A percentile compares a stretch with the other conserved stretches of the same genome.
Evolutionary conservation across 2,329 filamentous ascomycete genomes (phyloP).

Genomic region (Talaromyces sp.): DNA sequence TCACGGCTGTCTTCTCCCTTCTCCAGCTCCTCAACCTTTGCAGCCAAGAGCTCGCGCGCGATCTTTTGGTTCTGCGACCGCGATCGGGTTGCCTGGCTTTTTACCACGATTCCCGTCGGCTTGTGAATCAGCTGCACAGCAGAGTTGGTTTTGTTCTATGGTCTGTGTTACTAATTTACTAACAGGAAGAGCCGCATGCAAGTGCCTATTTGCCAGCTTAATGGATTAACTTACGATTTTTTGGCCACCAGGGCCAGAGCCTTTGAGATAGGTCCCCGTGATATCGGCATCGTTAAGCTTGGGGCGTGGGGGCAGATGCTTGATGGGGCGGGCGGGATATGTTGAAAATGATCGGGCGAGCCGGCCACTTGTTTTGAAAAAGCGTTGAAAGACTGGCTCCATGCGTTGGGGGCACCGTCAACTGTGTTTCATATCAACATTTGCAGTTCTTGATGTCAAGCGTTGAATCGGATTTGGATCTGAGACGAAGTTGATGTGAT

Average conservation of each 20-base stretch:
- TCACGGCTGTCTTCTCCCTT: slow-evolving; percentile 72
- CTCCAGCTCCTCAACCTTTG: slow-evolving; percentile 67
- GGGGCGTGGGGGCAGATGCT: slow-evolving; percentile 70
- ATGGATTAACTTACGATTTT: slow-evolving; percentile 64
- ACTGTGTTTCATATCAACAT: background rate
- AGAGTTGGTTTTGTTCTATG: slow-evolving; percentile 86
- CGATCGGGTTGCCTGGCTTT: slow-evolving; percentile 86
- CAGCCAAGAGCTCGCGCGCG: slow-evolving; percentile 70
- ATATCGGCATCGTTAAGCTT: slow-evolving; percentile 73
- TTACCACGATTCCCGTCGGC: slow-evolving; percentile 87
- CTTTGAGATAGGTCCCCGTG: slow-evolving; percentile 80
- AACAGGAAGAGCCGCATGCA: background rate
- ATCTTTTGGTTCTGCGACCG: slow-evolving; percentile 81
- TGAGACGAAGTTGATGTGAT: background rate
- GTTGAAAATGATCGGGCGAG: slow-evolving; percentile 2
- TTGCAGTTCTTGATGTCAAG: background rate
- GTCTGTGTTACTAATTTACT: background rate
- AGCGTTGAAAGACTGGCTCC: background rate
- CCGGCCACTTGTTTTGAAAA: background rate
- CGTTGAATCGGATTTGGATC: background rate
- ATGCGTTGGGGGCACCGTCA: background rate
- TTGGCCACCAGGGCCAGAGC: slow-evolving; percentile 87
- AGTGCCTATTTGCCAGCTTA: background rate
- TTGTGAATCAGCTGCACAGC: slow-evolving; percentile 89
- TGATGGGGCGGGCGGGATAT: slow-evolving; percentile 23